These are phyloP conservation scores for Botrytis sinoallii DNA, from an alignment of 2,329 filamentous ascomycete species.

Conservation along the genomic window DNA sequence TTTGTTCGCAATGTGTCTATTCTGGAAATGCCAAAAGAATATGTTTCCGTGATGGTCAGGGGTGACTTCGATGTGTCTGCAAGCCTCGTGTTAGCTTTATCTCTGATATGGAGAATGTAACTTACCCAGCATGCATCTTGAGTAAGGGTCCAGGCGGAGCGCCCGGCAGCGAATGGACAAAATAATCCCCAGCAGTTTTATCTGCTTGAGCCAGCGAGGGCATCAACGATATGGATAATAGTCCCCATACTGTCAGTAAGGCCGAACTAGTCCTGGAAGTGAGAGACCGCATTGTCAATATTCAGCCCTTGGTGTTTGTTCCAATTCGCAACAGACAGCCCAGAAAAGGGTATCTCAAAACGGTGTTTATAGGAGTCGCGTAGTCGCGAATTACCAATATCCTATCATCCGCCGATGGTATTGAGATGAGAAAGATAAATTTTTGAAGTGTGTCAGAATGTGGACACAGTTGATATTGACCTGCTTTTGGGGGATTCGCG, in stretches of 20 bases:
- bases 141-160: slow-evolving; percentile 72
- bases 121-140: slow-evolving; percentile 98
- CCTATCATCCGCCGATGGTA: slow-evolving; percentile 10
- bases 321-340: slow-evolving; percentile 19
- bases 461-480: slow-evolving; percentile 19
- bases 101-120: slow-evolving; percentile 24
- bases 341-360: slow-evolving; percentile 13
- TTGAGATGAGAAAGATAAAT: background rate
- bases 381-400: slow-evolving; percentile 18
- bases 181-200: slow-evolving; percentile 80
- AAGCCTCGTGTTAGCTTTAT: background rate
- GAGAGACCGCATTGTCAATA: slow-evolving; percentile 35
- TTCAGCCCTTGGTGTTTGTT: background rate
- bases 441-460: background rate
- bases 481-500: slow-evolving; percentile 6
- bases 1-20: slow-evolving; percentile 87
- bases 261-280: slow-evolving; percentile 20
- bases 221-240: slow-evolving; percentile 47
- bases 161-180: slow-evolving; percentile 79
- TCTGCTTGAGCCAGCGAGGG: slow-evolving; percentile 43
- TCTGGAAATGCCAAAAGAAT: slow-evolving; percentile 98
- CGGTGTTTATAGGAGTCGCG: slow-evolving; percentile 21
- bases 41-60: slow-evolving; percentile 84
- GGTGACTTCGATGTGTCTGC: slow-evolving; percentile 85
- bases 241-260: slow-evolving; percentile 31